Conservation (phyloP, 768 basidiomycete genomes). For the Amyloporia xantha region DNA sequence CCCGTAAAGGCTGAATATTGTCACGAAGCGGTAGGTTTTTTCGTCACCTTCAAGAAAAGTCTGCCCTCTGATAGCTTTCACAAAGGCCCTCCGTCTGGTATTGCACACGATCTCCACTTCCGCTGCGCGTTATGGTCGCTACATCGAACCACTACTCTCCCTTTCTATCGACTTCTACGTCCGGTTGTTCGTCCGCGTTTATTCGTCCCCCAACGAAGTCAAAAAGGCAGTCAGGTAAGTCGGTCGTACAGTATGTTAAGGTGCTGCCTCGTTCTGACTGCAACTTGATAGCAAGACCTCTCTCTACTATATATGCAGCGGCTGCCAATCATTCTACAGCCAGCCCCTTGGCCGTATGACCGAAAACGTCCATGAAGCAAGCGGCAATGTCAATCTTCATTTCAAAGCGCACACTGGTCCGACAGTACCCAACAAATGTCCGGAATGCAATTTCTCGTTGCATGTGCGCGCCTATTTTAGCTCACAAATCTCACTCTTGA, state of each 20-base stretch:
- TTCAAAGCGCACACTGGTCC: conserved; percentile 76
- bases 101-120: conserved; percentile 79
- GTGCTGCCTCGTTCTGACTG: not conserved
- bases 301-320: conserved; percentile 74
- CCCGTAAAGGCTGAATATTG: conserved; percentile 90
- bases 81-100: conserved; percentile 84
- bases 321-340: conserved; percentile 75
- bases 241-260: not conserved
- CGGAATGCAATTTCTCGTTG: conserved; percentile 71
- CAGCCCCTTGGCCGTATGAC: conserved; percentile 79
- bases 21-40: conserved; percentile 74
- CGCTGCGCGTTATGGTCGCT: conserved; percentile 88
- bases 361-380: conserved; percentile 50
- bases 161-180: conserved; percentile 98
- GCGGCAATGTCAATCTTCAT: conserved; percentile 49
- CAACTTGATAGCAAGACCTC: conserved; percentile 66
- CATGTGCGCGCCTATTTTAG: conserved; percentile 47
- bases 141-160: conserved; percentile 82
- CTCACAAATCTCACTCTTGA: not conserved
- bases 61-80: conserved; percentile 3
- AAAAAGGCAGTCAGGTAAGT: conserved; percentile 76
- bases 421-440: conserved; percentile 58
- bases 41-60: not conserved
- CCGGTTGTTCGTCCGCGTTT: conserved; percentile 79
- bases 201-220: conserved; percentile 70